phyloP scores from a whole-genome alignment of 441 rosid genomes.

The Rhodomyrtus psidioides region DNA sequence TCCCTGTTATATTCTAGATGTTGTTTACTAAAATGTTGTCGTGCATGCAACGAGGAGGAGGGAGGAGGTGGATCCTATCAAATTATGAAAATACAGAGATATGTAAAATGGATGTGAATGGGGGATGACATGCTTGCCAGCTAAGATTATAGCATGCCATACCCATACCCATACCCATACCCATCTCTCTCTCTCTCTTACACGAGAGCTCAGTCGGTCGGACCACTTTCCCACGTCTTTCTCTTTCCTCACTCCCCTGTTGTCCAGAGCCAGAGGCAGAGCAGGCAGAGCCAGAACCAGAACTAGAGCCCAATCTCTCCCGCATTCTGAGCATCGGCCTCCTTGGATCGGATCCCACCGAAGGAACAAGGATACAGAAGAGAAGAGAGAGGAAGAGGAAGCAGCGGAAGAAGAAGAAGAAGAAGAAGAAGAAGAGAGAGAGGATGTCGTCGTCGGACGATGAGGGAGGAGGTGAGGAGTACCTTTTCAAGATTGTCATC shows the following conservation, averaged over 20 bases:
- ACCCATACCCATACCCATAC: background rate
- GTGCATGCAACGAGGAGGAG: too few relatives aligned
- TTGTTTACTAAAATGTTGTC: background rate
- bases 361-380: background rate
- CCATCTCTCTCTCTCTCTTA: background rate
- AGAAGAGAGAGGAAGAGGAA: background rate
- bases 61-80: too few relatives aligned
- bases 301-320: background rate
- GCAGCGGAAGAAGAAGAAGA: background rate
- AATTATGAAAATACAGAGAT: background rate
- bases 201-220: background rate
- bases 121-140: background rate
- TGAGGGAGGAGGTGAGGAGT: conserved; percentile 52
- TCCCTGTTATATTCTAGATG: background rate
- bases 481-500: conserved; percentile 58
- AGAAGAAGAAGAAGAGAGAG: background rate
- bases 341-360: background rate
- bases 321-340: background rate
- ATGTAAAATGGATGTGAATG: background rate
- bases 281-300: background rate
- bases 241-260: background rate
- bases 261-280: background rate
- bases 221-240: background rate
- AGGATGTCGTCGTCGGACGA: conserved; percentile 56
- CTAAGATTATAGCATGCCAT: background rate